Evolutionary conservation across 2,329 filamentous ascomycete species (phyloP), one percentile per base, ranked within the genome.

Genomic region (Aspergillus phoenicis): DNA sequence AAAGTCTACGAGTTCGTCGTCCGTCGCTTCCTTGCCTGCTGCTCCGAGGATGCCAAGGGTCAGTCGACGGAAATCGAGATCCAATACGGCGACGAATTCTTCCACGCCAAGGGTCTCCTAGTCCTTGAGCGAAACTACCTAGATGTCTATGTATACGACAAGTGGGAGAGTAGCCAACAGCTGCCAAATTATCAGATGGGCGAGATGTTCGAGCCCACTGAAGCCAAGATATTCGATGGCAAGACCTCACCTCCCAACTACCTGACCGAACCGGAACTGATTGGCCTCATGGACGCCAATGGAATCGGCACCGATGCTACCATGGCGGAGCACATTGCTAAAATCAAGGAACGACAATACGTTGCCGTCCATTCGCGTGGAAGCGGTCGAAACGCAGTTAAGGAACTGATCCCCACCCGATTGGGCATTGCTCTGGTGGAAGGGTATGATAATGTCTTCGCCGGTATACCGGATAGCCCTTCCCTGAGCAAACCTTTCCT

Each of bases 231-330:
- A 78, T 88, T 86, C 0, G 93, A 98, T 69, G 94, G 95, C n/a
- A 90, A 96, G 76, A 99, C 95, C 0, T 86, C 84, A 1, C 83
- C 93, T 11, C 95, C 95, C 0, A 86, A 84, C 22, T 97, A 96
- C 73, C 83, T 99, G 30, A 98, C 95, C 0, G 95, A 99, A 74
- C 93, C 95, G 0, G 95, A 99, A 73, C 83, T 99, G 26, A 97
- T 99, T 72, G 90, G 90, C 3, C 84, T 99, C 10, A 99, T 99
- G 95, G 95, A 99, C 78, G 93, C 92, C 48, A 99, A 99, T 73
- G 95, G 95, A 2, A 99, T 99, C 65, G 95, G 95, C 11, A 99
- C 95, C 8, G 95, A 99, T 79, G 95, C 95, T 6, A 99, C 95
- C 1, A 99, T 99, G 95, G 95, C 95, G 0, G 95, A 99, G 70